These are phyloP conservation scores for Astrothelium subdiscretum DNA, from an alignment of 495 filamentous ascomycete genomes.

Conservation along the genomic window DNA sequence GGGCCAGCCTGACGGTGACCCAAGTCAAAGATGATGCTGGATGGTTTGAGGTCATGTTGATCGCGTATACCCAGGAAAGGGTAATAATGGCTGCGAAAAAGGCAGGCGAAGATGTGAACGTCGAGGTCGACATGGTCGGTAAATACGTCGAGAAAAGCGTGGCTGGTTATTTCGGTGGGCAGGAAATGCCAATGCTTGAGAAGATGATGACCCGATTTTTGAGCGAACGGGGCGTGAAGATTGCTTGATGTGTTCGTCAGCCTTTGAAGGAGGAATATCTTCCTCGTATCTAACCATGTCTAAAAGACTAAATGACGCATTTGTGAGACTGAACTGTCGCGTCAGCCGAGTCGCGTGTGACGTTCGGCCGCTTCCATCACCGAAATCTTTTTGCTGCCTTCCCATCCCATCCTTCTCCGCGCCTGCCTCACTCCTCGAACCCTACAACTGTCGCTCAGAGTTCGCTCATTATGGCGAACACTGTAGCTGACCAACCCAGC, in stretches of 20 bases:
- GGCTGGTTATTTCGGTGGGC: conserved; percentile 51
- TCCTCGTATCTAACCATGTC: too few species aligned
- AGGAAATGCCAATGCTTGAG: conserved; percentile 58
- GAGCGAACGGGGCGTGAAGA: conserved; percentile 41
- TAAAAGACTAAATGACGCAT: neutral
- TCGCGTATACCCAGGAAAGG: conserved; percentile 93
- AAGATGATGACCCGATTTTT: conserved; percentile 74
- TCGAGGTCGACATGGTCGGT: conserved; percentile 96
- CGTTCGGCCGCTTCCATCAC: neutral
- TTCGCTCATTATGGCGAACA: conserved; percentile 15
- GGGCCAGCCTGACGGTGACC: conserved; percentile 90
- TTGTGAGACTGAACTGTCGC: neutral
- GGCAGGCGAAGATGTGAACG: conserved; percentile 79
- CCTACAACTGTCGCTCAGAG: neutral
- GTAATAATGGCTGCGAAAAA: conserved; percentile 74
- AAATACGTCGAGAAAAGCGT: conserved; percentile 99
- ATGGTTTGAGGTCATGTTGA: conserved; percentile 98
- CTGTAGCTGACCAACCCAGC: conserved; percentile 11
- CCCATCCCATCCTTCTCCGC: neutral
- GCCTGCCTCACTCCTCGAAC: neutral
- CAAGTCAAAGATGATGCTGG: conserved; percentile 53
- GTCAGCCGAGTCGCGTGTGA: neutral
- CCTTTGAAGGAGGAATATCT: neutral
- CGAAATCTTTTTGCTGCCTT: neutral
- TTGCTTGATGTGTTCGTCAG: neutral